phyloP scores from a whole-genome alignment of 176 grass and related monocot genomes.

The Cymbopogon citratus region DNA sequence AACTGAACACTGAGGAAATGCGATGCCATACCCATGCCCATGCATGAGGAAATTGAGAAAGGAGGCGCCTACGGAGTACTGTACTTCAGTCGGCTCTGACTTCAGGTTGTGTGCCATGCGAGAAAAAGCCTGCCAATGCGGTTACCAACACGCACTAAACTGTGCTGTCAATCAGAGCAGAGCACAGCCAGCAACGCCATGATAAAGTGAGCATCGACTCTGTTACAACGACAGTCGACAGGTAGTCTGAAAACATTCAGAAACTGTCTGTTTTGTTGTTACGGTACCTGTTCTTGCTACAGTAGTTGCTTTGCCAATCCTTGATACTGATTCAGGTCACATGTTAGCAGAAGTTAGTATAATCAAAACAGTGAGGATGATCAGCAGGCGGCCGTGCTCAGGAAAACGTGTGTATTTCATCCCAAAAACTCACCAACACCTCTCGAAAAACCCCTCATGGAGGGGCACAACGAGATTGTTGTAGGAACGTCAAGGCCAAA shows the following conservation, averaged over 20 bases:
- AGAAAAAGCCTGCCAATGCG: conserved; percentile 26
- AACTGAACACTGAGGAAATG: conserved; percentile 6
- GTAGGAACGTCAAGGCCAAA: too few relatives aligned
- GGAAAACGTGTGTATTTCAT: too few relatives aligned
- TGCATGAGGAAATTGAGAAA: conserved; percentile 1
- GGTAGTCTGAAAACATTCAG: conserved; percentile 21
- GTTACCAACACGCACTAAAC: conserved; percentile 37
- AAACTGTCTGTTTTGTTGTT: conserved; percentile 25
- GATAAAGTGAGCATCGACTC: conserved; percentile 7
- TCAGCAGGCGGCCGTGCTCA: background rate
- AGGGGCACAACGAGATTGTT: too few relatives aligned
- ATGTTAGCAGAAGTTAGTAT: too few relatives aligned
- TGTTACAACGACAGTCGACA: conserved; percentile 28
- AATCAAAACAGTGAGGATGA: too few relatives aligned
- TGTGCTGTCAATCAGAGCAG: conserved; percentile 14
- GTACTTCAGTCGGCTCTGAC: conserved; percentile 17
- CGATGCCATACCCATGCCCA: background rate
- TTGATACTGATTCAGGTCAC: too few relatives aligned
- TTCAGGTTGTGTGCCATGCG: conserved; percentile 17
- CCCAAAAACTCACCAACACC: too few relatives aligned
- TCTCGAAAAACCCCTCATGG: too few relatives aligned
- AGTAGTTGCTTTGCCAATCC: too few relatives aligned
- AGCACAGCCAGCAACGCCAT: background rate
- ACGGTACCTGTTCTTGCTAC: background rate
- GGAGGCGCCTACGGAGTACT: background rate